Evolutionary conservation across 1,284 basidiomycete species (phyloP), one percentile per base, ranked within the genome.

Genomic region (Entoloma clypeatum): DNA sequence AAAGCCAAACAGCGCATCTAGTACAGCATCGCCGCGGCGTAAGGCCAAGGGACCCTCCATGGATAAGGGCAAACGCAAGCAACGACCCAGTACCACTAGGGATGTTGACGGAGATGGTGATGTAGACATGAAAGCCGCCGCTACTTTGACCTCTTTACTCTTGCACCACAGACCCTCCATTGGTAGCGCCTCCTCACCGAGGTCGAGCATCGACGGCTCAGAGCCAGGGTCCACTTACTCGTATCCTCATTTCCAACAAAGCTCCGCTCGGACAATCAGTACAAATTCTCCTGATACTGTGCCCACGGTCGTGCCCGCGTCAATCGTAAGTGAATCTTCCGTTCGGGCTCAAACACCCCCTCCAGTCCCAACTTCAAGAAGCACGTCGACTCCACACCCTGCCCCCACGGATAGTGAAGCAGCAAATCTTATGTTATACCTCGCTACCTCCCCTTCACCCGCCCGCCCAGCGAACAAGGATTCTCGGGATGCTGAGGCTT

Each of bases 361-460:
- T 49, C 61, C 61, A 47, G 50, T 48, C 28, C 48, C 47, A 16
- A 43, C 46, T 23, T 14, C 43, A 29, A 35, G 46, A 22, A 43
- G 45, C 33, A 56, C 55, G 17, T 61, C 59, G 8, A 69, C 68
- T 4, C 68, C 67, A 36, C 63, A 61, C 13, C 61, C 69, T 39
- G 69, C 67, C 21, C 72, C 75, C 14, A 72, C 72, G 21, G 85
- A 87, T 53, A 81, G 76, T 51, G 86, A 89, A 55, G 86, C 86
- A 0, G 85, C 86, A 18, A 83, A 86, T 56, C 63, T 88, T 29
- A 84, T 89, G 77, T 66, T 89, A 26, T 85, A 76, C 60, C 74
- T 89, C 35, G 86, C 86, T 28, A 87, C 86, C 5, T 87, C 84
- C 3, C 86, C 86, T 1, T 87, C 84, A 0, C 86, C 86, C 5